Evolutionary conservation across 2,329 filamentous ascomycete genomes (phyloP).

Genomic region (Aspergillus texensis): DNA sequence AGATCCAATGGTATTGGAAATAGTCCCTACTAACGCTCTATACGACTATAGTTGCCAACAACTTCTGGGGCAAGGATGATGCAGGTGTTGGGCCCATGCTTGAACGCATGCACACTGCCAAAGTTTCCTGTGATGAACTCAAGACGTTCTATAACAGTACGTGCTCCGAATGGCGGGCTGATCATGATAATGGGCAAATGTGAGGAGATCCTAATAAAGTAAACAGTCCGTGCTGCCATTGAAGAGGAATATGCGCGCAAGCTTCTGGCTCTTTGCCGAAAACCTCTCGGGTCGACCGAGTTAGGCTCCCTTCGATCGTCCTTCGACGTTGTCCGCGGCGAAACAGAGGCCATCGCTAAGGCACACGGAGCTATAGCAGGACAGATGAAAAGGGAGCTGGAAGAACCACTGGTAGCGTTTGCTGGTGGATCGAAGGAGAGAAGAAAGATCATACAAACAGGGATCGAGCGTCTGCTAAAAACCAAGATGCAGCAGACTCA

Average conservation of each 20-base stretch:
- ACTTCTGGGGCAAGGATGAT: slow-evolving; percentile 99
- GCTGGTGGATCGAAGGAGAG: slow-evolving; percentile 94
- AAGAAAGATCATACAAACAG: slow-evolving; percentile 91
- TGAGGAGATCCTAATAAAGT: slow-evolving; percentile 14
- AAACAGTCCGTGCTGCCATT: slow-evolving; percentile 78
- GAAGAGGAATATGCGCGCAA: slow-evolving; percentile 97
- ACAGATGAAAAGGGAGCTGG: slow-evolving; percentile 95
- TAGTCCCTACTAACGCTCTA: not conserved
- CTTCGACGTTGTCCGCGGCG: slow-evolving; percentile 82
- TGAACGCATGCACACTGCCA: slow-evolving; percentile 91
- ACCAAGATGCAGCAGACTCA: slow-evolving; percentile 89
- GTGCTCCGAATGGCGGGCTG: slow-evolving; percentile 23
- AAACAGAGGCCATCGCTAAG: slow-evolving; percentile 92
- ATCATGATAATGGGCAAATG: not conserved
- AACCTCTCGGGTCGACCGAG: slow-evolving; percentile 86
- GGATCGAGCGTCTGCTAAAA: slow-evolving; percentile 93
- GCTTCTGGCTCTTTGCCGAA: slow-evolving; percentile 80
- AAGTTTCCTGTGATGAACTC: slow-evolving; percentile 91
- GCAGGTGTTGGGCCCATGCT: slow-evolving; percentile 89
- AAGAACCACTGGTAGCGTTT: slow-evolving; percentile 90
- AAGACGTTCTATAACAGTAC: slow-evolving; percentile 84
- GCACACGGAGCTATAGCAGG: slow-evolving; percentile 85
- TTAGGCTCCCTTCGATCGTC: slow-evolving; percentile 80
- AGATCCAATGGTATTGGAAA: not conserved
- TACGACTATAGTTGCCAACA: slow-evolving; percentile 76